A percentile compares a stretch with the other conserved stretches of the same genome.
Conservation (phyloP, 2,329 filamentous ascomycete genomes). For the Domatiomyces catenatus region DNA sequence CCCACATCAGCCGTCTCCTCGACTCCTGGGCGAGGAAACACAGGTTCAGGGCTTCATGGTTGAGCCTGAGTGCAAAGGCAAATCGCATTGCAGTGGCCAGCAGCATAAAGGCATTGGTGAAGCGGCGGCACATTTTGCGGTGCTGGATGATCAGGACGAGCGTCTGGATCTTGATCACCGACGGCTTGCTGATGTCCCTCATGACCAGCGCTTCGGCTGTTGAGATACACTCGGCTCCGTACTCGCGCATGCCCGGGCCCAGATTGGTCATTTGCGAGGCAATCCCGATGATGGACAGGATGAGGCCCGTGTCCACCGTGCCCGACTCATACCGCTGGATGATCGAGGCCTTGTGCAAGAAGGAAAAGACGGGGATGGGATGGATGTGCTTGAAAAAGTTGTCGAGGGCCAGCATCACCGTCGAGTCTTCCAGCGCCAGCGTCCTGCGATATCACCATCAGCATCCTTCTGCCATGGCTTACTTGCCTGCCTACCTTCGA, state of each 20-base stretch:
- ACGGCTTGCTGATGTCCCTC: conserved; percentile 6
- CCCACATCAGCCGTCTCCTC: conserved; percentile 35
- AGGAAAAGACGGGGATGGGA: conserved; percentile 18
- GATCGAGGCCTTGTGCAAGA: conserved; percentile 19
- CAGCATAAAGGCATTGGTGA: conserved; percentile 11
- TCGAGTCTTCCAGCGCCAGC: not conserved
- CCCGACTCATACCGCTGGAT: conserved; percentile 13
- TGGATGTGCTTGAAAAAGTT: conserved; percentile 20
- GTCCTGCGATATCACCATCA: not conserved
- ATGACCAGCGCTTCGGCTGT: conserved; percentile 7
- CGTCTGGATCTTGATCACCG: conserved; percentile 8
- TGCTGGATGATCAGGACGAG: conserved; percentile 9
- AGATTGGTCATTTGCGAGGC: conserved; percentile 7
- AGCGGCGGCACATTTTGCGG: conserved; percentile 6
- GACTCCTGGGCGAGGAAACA: conserved; percentile 30
- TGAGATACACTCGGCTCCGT: conserved; percentile 5
- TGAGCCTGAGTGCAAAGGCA: conserved; percentile 35
- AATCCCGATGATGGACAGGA: conserved; percentile 9
- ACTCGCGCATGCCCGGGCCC: conserved; percentile 3
- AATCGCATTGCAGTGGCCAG: conserved; percentile 19
- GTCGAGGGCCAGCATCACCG: conserved; percentile 9
- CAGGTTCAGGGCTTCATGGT: conserved; percentile 33
- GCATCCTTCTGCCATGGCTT: not conserved
- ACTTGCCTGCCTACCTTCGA: not conserved
- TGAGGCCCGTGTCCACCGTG: conserved; percentile 6